Conservation (phyloP, 1,139 yeast genomes). For the Protomyces inouyei region DNA sequence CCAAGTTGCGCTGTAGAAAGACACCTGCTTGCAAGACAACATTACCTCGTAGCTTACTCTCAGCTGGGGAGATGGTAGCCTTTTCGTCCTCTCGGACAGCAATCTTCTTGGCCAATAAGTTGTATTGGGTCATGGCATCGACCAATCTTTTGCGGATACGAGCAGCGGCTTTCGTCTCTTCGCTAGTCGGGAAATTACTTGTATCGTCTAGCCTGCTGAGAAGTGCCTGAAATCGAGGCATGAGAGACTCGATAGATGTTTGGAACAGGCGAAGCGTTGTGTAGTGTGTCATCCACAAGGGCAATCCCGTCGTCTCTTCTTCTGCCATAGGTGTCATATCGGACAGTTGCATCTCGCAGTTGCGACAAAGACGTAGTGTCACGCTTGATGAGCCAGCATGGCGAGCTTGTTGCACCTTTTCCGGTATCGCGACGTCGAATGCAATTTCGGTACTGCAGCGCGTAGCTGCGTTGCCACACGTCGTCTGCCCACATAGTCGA, state of each 20-base stretch:
- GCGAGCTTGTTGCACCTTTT: slow-evolving; percentile 2
- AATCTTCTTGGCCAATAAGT: slow-evolving; percentile 45
- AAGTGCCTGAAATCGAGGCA: slow-evolving; percentile 46
- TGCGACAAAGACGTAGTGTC: not conserved
- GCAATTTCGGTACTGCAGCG: slow-evolving; percentile 51
- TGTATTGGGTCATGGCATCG: slow-evolving; percentile 47
- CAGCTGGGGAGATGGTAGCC: not conserved
- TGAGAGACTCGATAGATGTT: slow-evolving; percentile 38
- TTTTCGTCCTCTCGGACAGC: not conserved
- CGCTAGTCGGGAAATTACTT: slow-evolving; percentile 38
- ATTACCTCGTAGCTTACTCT: not conserved
- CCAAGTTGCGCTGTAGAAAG: slow-evolving; percentile 6
- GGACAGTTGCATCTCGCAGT: not conserved
- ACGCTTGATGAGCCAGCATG: not conserved
- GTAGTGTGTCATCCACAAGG: slow-evolving; percentile 37
- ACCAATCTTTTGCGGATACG: slow-evolving; percentile 44
- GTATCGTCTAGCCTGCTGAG: slow-evolving; percentile 40
- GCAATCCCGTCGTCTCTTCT: slow-evolving; percentile 34
- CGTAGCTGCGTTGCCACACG: slow-evolving; percentile 61
- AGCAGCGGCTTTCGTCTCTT: slow-evolving; percentile 41
- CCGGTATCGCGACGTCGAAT: not conserved
- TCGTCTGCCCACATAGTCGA: slow-evolving; percentile 72
- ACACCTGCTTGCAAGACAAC: slow-evolving; percentile 2
- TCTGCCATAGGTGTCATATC: not conserved
- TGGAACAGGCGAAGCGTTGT: slow-evolving; percentile 36